Base-by-base conservation (phyloP, 1,284 basidiomycete genomes). In the Microbotryomycetes sp. region DNA sequence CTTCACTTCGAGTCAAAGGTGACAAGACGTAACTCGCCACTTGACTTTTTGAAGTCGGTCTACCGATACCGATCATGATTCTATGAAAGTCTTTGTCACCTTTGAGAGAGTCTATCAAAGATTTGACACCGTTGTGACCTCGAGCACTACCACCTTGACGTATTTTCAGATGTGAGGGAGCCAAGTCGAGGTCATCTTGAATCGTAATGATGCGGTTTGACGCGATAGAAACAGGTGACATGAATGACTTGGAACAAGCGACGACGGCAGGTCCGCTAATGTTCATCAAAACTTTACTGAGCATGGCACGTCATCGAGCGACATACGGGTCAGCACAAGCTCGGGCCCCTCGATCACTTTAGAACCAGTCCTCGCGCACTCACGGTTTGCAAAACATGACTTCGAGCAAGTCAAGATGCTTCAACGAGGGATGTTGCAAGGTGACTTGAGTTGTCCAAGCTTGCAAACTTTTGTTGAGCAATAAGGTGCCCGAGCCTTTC, bases 11-110 rank as follows among this genome's bases (percentile, higher is more conserved):
- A 25, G 26, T 49, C 2, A 68, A 16, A 12, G 66, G 59, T 3
- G 49, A 47, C 15, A 68, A 26, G 15, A 68, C 66, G 23, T 54
- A 68, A 3, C n/a, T 42, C 47, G 56, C 58, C 2, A 65, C 66
- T 31, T 63, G 32, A 25, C 26, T 45, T 36, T 54, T 31, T 7
- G 49, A 32, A 22, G 49, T 55, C n/a, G 66, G 66, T 26, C 66
- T 56, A 9, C 66, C 66, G n/a, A 68, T 63, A n/a, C 66, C 66
- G 19, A 68, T 19, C 56, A 63, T 56, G 6, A 68, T 22, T 5
- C 63, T 42, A 26, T 55, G 51, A 22, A 63, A 65, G 6, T 59
- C 56, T 19, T 32, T 15, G 16, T 48, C 51, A 2, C 49, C 49
- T 19, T 42, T 42, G 22, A 56, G 30, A 47, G 56, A 47, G n/a